Evolutionary conservation across 345 rosid genomes (phyloP).

Genomic region (Eucalyptus pumila): DNA sequence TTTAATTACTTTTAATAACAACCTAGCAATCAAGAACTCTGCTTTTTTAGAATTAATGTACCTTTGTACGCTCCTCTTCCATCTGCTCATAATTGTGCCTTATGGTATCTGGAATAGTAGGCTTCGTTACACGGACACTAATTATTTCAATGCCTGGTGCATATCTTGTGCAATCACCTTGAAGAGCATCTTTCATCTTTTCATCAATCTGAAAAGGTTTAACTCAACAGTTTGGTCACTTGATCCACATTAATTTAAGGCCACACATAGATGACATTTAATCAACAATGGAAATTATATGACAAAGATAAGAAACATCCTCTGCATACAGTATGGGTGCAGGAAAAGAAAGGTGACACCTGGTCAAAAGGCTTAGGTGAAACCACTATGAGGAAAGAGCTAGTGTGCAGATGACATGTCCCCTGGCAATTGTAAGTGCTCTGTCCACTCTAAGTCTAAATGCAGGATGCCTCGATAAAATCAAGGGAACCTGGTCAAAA

Average conservation of each 20-base stretch:
- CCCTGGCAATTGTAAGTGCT: not conserved
- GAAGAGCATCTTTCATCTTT: slow-evolving; percentile 95
- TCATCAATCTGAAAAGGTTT: slow-evolving; percentile 62
- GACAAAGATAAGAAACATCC: not conserved
- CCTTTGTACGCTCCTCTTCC: slow-evolving; percentile 97
- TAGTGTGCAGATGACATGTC: not conserved
- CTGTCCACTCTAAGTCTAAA: not conserved
- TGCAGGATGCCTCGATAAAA: not conserved
- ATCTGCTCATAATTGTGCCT: slow-evolving; percentile 75
- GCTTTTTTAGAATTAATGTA: not conserved
- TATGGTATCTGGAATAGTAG: slow-evolving; percentile 67
- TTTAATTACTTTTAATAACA: not conserved
- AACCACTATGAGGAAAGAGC: not conserved
- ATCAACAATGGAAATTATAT: not conserved
- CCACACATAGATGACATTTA: not conserved
- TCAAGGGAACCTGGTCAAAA: not conserved
- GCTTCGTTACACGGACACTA: slow-evolving; percentile 92
- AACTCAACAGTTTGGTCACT: not conserved
- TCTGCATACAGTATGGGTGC: not conserved
- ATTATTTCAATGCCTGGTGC: slow-evolving; percentile 92
- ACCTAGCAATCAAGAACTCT: not conserved
- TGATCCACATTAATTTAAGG: not conserved
- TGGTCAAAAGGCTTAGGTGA: not conserved
- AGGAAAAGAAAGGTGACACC: not conserved
- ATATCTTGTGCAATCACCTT: slow-evolving; percentile 76